Base-by-base conservation (phyloP, 2,329 filamentous ascomycete genomes). In the Torrubiellomyces zombiae region DNA sequence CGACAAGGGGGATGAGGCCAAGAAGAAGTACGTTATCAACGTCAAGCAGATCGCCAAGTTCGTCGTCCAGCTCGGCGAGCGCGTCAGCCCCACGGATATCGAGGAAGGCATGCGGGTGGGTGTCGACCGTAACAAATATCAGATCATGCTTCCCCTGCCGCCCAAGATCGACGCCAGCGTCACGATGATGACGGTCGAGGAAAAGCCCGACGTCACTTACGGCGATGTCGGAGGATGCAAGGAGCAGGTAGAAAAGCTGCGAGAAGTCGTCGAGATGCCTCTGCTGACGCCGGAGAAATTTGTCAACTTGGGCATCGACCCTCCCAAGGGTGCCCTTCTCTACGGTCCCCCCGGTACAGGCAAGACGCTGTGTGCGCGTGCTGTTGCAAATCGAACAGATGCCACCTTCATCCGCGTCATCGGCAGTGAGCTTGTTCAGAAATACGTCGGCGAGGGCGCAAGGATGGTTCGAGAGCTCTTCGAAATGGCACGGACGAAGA, bases 21-120 rank as follows among this genome's bases (percentile, higher is more conserved):
- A 98, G 70, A 92, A 79, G 71, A 98, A 95, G 73, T 98, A 98
- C 61, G 85, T 98, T 44, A 98, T 98, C 67, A 98, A 98, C 56
- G 86, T 98, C 41, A 98, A 98, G 65, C 89, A 98, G 56, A 98
- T 98, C 44, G 89, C 89, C 45, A 98, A 98, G 59, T 98, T 98
- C 44, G 89, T 98, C 25, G 89, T 98, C 37, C 89, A 94, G 55
- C 71, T 98, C 26, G 89, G 89, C 41, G 89, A 98, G 49, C 77
- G 89, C 36, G 89, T 98, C 40, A 91, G 80, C 46, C 89, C 89
- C 24, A 95, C 89, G 39, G 89, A 98, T 71, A 98, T 98, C 44
- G 89, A 98, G 49, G 89, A 98, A 55, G 89, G 89, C 36, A 98
- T 98, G 89, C 75, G 89, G 39, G 89, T 98, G 33, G 89, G 85